Base-by-base conservation (phyloP, 2,329 filamentous ascomycete species). In the Magnaporthiopsis rhizophila region DNA sequence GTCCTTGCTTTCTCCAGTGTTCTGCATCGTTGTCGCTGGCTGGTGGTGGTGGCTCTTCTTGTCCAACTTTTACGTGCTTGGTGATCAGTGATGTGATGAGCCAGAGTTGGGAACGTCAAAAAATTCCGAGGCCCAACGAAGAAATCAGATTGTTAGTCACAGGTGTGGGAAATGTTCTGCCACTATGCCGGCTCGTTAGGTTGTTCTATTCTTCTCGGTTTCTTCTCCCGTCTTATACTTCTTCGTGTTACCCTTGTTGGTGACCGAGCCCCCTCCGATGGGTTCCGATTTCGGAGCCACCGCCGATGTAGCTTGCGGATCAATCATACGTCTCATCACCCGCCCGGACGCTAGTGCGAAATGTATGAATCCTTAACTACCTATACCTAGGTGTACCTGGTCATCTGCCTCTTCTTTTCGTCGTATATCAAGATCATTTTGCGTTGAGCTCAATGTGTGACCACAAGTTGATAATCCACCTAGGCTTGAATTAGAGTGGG, bases 1-100 rank as follows among this genome's bases (percentile, higher is more conserved):
- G 59, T 80, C 77, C 28, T 69, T 67, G 45, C 18, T 53, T 26
- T 68, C 62, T 53, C 68, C 64, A 0, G 66, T n/a, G 6, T 68
- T 63, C 69, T 72, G 72, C 57, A 36, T 65, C 61, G 53, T 38
- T 38, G 36, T 53, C 24, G 65, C 36, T 57, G 34, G 4, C 21
- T 11, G 13, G 2, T 24, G 18, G 38, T 8, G 26, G 26, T 26
- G 26, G 30, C 3, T 30, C 38, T 50, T 50, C 8, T 50, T 5
- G 38, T 50, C 15, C 15, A 6, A 18, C 5, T 50, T 50, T 50
- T 50, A 15, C 15, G 11, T 12, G 34, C 34, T 36, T 36, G 34
- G 34, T 36, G 3, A 36, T 11, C 32, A 11, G 11, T 36, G 30
- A 30, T 30, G 30, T 30, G 36, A 38, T 38, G 38, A 15, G 38